These are phyloP conservation scores for Wickerhamomyces bovis DNA, from an alignment of 805 yeast genomes.

Conservation along the genomic window DNA sequence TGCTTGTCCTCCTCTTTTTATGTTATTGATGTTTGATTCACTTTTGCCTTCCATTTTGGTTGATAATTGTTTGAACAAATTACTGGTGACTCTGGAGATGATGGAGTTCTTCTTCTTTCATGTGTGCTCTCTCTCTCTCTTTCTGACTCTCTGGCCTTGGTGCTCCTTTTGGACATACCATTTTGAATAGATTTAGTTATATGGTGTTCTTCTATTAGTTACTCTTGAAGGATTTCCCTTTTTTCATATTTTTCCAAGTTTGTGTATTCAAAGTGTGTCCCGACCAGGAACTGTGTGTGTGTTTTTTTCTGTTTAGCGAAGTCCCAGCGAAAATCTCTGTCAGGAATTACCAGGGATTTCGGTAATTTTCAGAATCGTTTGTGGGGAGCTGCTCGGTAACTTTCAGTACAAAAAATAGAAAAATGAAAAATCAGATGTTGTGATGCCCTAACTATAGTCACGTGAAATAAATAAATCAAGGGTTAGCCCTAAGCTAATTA, in stretches of 20 bases:
- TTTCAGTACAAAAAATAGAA: not conserved
- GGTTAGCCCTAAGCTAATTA: too few relatives aligned
- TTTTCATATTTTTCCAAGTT: constrained; percentile 6
- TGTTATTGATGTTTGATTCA: too few relatives aligned
- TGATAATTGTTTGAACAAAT: too few relatives aligned
- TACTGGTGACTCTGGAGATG: not conserved
- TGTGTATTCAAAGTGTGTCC: not conserved
- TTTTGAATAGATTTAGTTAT: constrained; percentile 30
- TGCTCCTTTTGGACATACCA: constrained; percentile 35
- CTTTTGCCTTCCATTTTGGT: not conserved
- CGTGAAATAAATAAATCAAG: too few relatives aligned
- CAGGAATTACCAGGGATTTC: not conserved
- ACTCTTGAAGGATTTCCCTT: constrained; percentile 9
- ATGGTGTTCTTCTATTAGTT: not conserved
- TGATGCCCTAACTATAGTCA: not conserved
- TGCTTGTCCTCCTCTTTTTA: too few relatives aligned
- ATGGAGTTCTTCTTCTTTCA: not conserved
- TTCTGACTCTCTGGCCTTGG: not conserved
- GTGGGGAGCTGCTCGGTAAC: not conserved
- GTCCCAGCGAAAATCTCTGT: too few relatives aligned
- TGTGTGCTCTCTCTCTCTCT: not conserved
- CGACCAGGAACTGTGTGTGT: not conserved
- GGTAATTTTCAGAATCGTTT: not conserved
- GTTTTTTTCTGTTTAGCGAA: not conserved
- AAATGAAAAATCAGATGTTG: too few relatives aligned